Percentiles rank a stretch among this genome's conserved stretches.
These are phyloP conservation scores for Batkoa obscura DNA, from an alignment of 371 early-diverging fungal genomes.

Conservation along the genomic window DNA sequence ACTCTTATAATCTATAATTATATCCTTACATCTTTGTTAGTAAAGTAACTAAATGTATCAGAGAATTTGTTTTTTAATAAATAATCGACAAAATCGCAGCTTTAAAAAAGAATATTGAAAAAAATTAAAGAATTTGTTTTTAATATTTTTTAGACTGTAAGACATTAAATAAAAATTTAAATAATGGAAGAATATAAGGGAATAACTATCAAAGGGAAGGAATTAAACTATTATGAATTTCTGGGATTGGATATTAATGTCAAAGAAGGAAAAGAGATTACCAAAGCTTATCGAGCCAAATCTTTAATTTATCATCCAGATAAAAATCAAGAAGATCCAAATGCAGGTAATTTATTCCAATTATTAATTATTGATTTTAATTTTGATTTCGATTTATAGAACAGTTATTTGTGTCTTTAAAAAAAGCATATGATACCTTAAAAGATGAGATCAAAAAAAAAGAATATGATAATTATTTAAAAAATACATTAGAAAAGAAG, in stretches of 20 bases:
- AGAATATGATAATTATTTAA: background rate
- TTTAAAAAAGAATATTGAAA: too few relatives aligned
- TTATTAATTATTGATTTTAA: too few relatives aligned
- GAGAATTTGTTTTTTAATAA: too few relatives aligned
- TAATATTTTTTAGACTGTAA: too few relatives aligned
- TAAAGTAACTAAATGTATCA: too few relatives aligned
- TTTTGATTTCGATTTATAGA: too few relatives aligned
- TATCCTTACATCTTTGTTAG: too few relatives aligned
- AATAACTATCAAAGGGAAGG: background rate
- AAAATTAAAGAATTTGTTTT: too few relatives aligned
- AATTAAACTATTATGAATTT: background rate
- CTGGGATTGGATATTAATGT: background rate
- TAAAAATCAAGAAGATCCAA: slow-evolving; percentile 59
- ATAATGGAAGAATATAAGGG: too few relatives aligned
- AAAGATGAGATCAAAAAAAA: background rate
- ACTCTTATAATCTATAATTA: too few relatives aligned
- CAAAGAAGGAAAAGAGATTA: slow-evolving; percentile 27
- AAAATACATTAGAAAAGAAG: background rate
- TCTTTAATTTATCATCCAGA: slow-evolving; percentile 88
- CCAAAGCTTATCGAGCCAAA: slow-evolving; percentile 75
- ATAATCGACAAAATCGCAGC: too few relatives aligned
- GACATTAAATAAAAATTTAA: too few relatives aligned
- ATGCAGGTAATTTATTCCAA: slow-evolving; percentile 29
- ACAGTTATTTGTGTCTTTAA: background rate
- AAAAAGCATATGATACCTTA: background rate